Evolutionary conservation across 2,329 filamentous ascomycete genomes (phyloP).

Genomic region (Beauveria sp.): DNA sequence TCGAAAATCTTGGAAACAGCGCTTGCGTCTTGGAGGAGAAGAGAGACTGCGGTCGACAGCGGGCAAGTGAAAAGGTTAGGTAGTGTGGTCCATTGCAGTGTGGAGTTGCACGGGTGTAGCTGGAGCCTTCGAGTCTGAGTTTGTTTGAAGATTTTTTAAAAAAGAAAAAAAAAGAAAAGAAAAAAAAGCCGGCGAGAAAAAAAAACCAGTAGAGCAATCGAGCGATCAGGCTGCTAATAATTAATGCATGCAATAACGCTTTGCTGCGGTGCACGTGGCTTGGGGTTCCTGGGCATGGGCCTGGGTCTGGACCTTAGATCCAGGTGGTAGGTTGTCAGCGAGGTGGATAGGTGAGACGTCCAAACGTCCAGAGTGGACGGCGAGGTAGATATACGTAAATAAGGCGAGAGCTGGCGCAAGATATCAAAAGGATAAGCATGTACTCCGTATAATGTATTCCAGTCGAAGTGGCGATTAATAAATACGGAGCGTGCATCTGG

Average conservation of each 20-base stretch:
- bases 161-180: not conserved
- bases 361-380: not conserved
- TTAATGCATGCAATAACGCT: not conserved
- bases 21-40: not conserved
- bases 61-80: not conserved
- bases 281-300: not conserved
- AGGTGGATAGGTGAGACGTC: not conserved
- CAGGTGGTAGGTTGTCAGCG: not conserved
- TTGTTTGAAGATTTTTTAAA: not conserved
- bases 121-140: not conserved
- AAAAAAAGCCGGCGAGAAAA: not conserved
- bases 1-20: not conserved
- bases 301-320: slow-evolving; percentile 2
- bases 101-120: not conserved
- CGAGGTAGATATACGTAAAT: not conserved
- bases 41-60: not conserved
- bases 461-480: not conserved
- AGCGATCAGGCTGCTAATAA: not conserved
- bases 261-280: slow-evolving; percentile 4
- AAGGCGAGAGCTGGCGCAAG: not conserved
- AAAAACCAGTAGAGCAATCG: not conserved
- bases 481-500: not conserved
- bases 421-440: not conserved
- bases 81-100: not conserved
- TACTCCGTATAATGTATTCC: not conserved